phyloP scores from a whole-genome alignment of 805 yeast genomes.

The Kregervanrija delftensis region DNA sequence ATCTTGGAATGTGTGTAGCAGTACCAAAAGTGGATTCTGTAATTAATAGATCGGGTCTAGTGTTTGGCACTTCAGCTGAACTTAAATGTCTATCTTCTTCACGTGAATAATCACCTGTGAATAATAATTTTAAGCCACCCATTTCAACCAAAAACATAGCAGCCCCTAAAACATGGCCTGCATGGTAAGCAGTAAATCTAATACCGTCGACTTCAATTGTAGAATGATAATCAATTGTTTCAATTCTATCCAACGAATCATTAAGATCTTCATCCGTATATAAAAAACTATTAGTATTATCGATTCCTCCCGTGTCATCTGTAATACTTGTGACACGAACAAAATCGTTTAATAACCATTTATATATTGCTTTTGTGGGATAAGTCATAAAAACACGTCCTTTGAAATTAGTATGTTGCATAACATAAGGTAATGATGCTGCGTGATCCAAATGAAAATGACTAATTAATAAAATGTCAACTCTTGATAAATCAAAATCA shows the following conservation, averaged over 20 bases:
- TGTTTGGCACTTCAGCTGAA: conserved; percentile 89
- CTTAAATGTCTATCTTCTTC: conserved; percentile 94
- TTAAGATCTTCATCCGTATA: conserved; percentile 88
- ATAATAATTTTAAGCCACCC: conserved; percentile 81
- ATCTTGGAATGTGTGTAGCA: conserved; percentile 89
- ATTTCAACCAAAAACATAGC: conserved; percentile 96
- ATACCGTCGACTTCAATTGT: conserved; percentile 93
- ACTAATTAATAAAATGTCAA: conserved; percentile 80
- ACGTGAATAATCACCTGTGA: conserved; percentile 96
- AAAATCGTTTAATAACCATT: conserved; percentile 92
- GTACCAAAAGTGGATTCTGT: conserved; percentile 98
- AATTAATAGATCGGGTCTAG: conserved; percentile 80
- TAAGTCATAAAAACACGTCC: conserved; percentile 99
- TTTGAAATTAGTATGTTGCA: conserved; percentile 91
- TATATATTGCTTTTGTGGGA: conserved; percentile 95
- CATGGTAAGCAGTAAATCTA: conserved; percentile 95
- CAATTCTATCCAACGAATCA: conserved; percentile 82
- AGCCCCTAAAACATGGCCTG: conserved; percentile 99
- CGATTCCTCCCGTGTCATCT: conserved; percentile 33
- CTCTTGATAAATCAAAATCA: conserved; percentile 82
- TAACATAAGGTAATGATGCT: conserved; percentile 93
- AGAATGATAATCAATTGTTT: conserved; percentile 92
- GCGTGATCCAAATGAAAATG: conserved; percentile 98
- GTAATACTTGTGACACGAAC: conserved; percentile 76
- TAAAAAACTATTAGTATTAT: conserved; percentile 36